Evolutionary conservation across 2,329 filamentous ascomycete genomes (phyloP), one percentile per base, ranked within the genome.

Genomic region (Metarhizium sp.): DNA sequence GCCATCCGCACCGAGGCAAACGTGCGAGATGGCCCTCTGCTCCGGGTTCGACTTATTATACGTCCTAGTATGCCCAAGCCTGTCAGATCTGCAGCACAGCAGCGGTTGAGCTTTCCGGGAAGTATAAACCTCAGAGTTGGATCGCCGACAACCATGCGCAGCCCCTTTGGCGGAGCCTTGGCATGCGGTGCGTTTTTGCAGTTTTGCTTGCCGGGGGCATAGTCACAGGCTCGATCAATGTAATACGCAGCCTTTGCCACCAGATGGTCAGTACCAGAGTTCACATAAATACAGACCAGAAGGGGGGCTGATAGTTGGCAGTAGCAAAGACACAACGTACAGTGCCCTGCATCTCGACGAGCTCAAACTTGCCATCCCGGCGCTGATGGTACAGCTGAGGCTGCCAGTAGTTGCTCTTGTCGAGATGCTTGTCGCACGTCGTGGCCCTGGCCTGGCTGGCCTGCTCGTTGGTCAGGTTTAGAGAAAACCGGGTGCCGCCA

Each of bases 391-490:
- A 72, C 1, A 88, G 70, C 58, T 75, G 74, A 0, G 85, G 85
- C 16, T 80, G 81, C 85, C 86, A 88, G 70, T 89, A 88, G 63
- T 82, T 86, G 55, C 79, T 85, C 56, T 80, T 71, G 66, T 88
- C 85, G 59, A 80, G 71, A 32, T 75, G 73, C 55, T 85, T 82
- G 38, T 76, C 75, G 67, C 85, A 88, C 4, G 85, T 84, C 2
- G 85, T 85, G 67, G 86, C 88, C 11, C 76, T 76, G 2, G 81
- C 78, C 29, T 66, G 66, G 55, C 74, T 71, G n/a, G 79, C 78
- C 40, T 75, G 70, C 8, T 74, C 70, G 62, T 78, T 84, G 54
- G 70, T 71, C 74, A 82, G 79, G 32, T 67, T 70, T 57, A 79
- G 75, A 45, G 75, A 73, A 64, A 87, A 87, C 7, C 75, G 81